Conservation (phyloP, 2,329 filamentous ascomycete genomes). For the Arthrobotrys megalospora region DNA sequence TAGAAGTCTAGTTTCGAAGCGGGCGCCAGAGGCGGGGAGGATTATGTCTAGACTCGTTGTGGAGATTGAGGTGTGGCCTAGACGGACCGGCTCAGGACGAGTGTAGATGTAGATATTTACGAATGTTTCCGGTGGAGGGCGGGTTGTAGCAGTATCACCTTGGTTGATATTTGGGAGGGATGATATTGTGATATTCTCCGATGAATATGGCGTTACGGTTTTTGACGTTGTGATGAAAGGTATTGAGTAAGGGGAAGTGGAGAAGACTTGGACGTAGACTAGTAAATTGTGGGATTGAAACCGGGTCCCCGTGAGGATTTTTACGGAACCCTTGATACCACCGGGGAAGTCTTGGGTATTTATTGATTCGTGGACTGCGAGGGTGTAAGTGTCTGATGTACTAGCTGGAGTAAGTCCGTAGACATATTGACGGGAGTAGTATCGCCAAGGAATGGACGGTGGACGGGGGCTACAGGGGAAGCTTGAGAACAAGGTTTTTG, state of each 20-base stretch:
- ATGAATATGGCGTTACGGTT: not conserved
- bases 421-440: constrained; percentile 14
- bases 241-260: not conserved
- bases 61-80: constrained; percentile 7
- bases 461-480: constrained; percentile 16
- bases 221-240: not conserved
- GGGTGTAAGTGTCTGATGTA: not conserved
- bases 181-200: not conserved
- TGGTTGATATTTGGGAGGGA: not conserved
- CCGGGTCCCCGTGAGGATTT: constrained; percentile 26
- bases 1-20: not conserved
- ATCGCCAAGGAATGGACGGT: constrained; percentile 19
- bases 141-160: not conserved
- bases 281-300: constrained; percentile 21
- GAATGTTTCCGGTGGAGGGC: not conserved
- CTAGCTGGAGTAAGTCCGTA: constrained; percentile 12
- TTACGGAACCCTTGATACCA: constrained; percentile 20
- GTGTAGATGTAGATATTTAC: constrained; percentile 39
- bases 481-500: not conserved
- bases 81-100: not conserved
- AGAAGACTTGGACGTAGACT: constrained; percentile 22
- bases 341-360: constrained; percentile 18
- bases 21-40: not conserved
- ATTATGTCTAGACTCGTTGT: constrained; percentile 14
- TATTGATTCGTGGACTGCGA: constrained; percentile 26